Evolutionary conservation across 371 early-diverging fungal genomes (phyloP).

Genomic region (Mucor racemosus): DNA sequence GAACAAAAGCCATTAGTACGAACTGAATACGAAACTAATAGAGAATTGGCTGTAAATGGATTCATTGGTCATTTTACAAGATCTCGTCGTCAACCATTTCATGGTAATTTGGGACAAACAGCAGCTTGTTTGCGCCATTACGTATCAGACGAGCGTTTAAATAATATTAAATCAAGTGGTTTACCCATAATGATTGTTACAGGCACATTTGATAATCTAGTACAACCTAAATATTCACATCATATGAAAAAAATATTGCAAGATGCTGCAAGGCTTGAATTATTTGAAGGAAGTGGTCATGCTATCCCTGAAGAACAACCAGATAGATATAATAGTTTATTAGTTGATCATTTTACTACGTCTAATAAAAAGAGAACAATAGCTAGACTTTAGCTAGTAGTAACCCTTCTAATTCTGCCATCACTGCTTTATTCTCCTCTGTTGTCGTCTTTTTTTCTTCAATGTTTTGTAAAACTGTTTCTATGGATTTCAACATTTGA

Average conservation of each 20-base stretch:
- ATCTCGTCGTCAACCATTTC: constrained; percentile 39
- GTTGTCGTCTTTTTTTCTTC: constrained; percentile 6
- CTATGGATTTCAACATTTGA: constrained; percentile 2
- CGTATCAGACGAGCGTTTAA: constrained; percentile 41
- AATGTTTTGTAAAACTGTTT: constrained; percentile 7
- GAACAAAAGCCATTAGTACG: constrained; percentile 21
- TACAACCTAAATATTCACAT: constrained; percentile 37
- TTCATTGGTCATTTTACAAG: constrained; percentile 27
- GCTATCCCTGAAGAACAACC: constrained; percentile 48
- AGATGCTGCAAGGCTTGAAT: constrained; percentile 31
- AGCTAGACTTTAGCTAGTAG: constrained; percentile 4
- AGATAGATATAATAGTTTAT: constrained; percentile 40
- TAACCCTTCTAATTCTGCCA: constrained; percentile 12
- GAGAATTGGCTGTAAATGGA: constrained; percentile 33
- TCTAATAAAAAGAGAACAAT: constrained; percentile 3
- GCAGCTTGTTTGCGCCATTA: constrained; percentile 44
- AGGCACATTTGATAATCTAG: constrained; percentile 44
- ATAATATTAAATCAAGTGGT: constrained; percentile 31
- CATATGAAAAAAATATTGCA: constrained; percentile 34
- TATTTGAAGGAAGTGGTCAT: constrained; percentile 53
- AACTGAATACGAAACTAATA: constrained; percentile 31
- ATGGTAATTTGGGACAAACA: constrained; percentile 43
- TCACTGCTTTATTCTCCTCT: constrained; percentile 15
- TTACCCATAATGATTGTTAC: constrained; percentile 47
- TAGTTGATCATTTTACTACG: constrained; percentile 27